Base-by-base conservation (phyloP, 1,139 yeast genomes). In the Hemisphaericaspora subhashii region DNA sequence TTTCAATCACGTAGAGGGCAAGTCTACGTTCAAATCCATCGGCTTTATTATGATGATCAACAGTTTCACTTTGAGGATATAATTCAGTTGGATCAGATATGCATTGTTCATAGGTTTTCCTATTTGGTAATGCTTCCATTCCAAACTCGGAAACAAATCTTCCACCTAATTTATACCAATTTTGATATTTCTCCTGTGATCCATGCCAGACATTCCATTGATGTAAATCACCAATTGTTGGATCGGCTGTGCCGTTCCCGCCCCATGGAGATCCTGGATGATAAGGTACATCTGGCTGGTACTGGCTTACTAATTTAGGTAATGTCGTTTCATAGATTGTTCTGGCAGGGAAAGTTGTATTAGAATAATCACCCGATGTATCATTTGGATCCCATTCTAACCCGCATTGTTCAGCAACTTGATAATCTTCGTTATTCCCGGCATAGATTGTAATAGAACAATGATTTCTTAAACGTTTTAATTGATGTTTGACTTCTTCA, bases 121-220 rank as follows among this genome's bases (percentile, higher is more conserved):
- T 36, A 31, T 52, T 47, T 2, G 77, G 74, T 11, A 67, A 59
- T 1, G 72, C 65, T 40, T 62, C 64, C 73, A 71, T 71, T 2
- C 78, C 78, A 55, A 72, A 72, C 46, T 72, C 78, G 30, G 72
- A 63, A 4, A 72, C 59, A 51, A 72, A 73, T 33, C 77, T 48
- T 1, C 77, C 77, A 3, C 61, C 58, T 13, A 69, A 50, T 36
- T 58, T 54, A 26, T 53, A 53, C 69, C 74, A 70, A 43, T 68
- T 54, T 44, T 72, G 78, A 44, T 72, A 72, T 36, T 60, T 61
- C 37, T 64, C 68, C 55, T 68, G 72, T 10, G 52, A 46, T 3
- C 76, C 76, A 42, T 72, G 77, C 77, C 77, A 72, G 3, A 72
- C 73, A 41, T 71, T 66, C 78, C 78, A 72, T 46, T 70, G 74